Conservation (phyloP, 2,329 filamentous ascomycete species). For the Elsinoe arachidis region DNA sequence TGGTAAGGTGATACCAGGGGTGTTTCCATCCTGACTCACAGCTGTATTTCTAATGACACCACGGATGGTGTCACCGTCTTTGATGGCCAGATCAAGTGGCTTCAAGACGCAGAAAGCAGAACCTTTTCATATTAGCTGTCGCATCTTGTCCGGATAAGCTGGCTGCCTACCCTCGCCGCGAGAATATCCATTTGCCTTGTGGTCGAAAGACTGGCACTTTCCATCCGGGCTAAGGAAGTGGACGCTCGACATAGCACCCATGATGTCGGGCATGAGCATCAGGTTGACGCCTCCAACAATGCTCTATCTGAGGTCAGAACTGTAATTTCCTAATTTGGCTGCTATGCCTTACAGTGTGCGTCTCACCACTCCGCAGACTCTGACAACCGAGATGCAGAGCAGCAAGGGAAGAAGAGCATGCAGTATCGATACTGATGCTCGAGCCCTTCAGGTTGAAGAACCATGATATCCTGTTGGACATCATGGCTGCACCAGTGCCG, state of each 20-base stretch:
- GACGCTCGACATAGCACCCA: slow-evolving; percentile 21
- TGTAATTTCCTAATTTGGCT: slow-evolving; percentile 1
- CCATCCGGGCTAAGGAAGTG: slow-evolving; percentile 27
- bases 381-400: slow-evolving; percentile 29
- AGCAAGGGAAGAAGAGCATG: slow-evolving; percentile 37
- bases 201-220: slow-evolving; percentile 25
- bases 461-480: slow-evolving; percentile 21
- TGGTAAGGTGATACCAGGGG: slow-evolving; percentile 34
- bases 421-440: slow-evolving; percentile 32
- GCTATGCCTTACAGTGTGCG: background rate
- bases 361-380: slow-evolving; percentile 24
- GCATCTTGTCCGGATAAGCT: background rate
- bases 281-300: slow-evolving; percentile 22
- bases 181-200: slow-evolving; percentile 41
- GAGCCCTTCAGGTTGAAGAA: slow-evolving; percentile 21
- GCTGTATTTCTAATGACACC: slow-evolving; percentile 30
- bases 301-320: too few relatives aligned
- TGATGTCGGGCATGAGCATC: slow-evolving; percentile 20
- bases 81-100: slow-evolving; percentile 38
- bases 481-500: slow-evolving; percentile 18
- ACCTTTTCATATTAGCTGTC: background rate
- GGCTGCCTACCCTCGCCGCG: slow-evolving; percentile 41
- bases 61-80: slow-evolving; percentile 38
- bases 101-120: slow-evolving; percentile 41
- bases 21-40: slow-evolving; percentile 33